Conservation (phyloP, 2,329 filamentous ascomycete genomes). For the Fusarium coicis region DNA sequence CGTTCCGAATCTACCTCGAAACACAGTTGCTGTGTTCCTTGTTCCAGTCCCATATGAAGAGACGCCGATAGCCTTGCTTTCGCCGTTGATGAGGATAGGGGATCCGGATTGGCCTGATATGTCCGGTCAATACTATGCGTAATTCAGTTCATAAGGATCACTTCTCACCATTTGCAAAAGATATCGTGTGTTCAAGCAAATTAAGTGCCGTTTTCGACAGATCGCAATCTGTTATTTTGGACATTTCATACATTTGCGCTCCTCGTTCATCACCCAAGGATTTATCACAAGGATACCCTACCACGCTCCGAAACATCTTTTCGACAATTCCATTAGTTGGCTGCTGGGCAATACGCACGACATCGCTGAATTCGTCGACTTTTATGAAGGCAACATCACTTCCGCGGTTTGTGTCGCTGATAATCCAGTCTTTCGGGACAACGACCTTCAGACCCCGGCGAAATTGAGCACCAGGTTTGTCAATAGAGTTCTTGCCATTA, state of each 20-base stretch:
- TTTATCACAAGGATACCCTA: neutral
- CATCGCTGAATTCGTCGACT: neutral
- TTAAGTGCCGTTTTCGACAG: neutral
- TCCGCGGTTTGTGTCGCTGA: neutral
- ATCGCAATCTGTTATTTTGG: neutral
- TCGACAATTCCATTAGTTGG: fast-evolving
- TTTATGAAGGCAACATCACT: neutral
- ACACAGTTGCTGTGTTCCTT: neutral
- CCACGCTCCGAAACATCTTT: neutral
- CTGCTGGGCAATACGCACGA: neutral
- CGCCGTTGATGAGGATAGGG: neutral
- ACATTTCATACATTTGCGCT: neutral
- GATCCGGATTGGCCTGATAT: neutral
- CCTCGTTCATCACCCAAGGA: neutral
- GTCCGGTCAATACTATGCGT: fast-evolving
- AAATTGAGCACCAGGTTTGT: neutral
- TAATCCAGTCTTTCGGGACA: neutral
- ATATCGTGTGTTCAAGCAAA: neutral
- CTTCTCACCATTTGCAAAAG: neutral
- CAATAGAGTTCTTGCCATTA: neutral
- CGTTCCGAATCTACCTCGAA: neutral
- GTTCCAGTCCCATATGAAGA: neutral
- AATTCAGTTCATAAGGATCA: fast-evolving
- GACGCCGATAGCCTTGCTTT: neutral
- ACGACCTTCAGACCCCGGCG: neutral